phyloP scores from a whole-genome alignment of 73 alveolate species.

The Urostyla sp. region DNA sequence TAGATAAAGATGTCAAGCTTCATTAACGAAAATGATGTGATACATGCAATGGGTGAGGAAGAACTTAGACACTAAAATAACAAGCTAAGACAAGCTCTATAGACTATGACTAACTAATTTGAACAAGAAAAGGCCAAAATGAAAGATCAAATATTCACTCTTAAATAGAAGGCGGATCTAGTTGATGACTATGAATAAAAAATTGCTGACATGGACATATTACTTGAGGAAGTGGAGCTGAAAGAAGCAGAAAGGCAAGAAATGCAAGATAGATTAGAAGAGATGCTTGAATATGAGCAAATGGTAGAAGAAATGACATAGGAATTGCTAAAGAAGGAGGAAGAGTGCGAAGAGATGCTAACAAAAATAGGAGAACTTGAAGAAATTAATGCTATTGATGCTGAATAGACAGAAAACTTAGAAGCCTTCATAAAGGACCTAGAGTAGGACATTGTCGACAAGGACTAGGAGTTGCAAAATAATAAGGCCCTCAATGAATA shows the following conservation, averaged over 20 bases:
- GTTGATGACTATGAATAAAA: constrained; percentile 66
- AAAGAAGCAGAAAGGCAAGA: constrained; percentile 61
- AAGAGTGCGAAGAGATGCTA: constrained; percentile 26
- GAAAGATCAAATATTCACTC: constrained; percentile 4
- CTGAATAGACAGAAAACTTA: constrained; percentile 57
- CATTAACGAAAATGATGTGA: constrained; percentile 1
- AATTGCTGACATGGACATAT: constrained; percentile 60
- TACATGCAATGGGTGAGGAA: constrained; percentile 52
- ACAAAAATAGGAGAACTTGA: constrained; percentile 58
- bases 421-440: constrained; percentile 56
- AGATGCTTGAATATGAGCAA: constrained; percentile 49
- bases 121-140: constrained; percentile 52
- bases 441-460: constrained; percentile 56
- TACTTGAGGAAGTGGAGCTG: constrained; percentile 58
- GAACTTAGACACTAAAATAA: constrained; percentile 60
- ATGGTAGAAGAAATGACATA: constrained; percentile 74
- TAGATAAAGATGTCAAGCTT: constrained; percentile 20
- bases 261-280: constrained; percentile 52
- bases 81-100: constrained; percentile 55
- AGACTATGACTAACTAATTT: constrained; percentile 44
- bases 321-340: constrained; percentile 67
- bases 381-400: constrained; percentile 65
- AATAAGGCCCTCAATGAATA: constrained; percentile 21
- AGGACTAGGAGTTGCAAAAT: constrained; percentile 50
- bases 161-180: constrained; percentile 37